Conservation (phyloP, 73 alveolate genomes). For the Uronychia binucleata region DNA sequence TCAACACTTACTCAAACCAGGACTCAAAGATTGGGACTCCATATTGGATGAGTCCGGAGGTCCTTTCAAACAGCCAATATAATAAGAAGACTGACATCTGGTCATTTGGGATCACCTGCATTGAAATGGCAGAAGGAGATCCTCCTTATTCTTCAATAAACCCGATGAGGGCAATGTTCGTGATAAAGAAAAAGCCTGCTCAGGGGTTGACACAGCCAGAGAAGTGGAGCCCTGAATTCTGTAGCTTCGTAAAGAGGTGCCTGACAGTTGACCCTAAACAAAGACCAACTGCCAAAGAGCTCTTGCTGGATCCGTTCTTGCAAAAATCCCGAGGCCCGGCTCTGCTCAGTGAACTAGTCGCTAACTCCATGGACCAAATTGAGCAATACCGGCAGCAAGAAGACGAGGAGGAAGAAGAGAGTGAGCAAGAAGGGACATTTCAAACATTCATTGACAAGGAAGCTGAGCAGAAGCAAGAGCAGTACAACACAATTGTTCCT, state of each 20-base stretch:
- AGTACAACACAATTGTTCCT: neutral
- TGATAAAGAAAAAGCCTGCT: constrained; percentile 89
- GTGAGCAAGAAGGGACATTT: too few relatives aligned
- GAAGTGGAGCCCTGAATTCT: constrained; percentile 92
- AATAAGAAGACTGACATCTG: constrained; percentile 96
- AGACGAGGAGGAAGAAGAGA: constrained; percentile 25
- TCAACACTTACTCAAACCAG: constrained; percentile 85
- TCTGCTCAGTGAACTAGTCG: constrained; percentile 70
- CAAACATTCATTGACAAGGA: too few relatives aligned
- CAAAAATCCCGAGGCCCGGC: constrained; percentile 61
- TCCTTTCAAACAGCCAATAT: constrained; percentile 70
- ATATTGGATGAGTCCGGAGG: constrained; percentile 99
- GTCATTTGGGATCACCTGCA: constrained; percentile 96
- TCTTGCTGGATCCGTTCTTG: constrained; percentile 86
- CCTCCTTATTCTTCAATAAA: constrained; percentile 95
- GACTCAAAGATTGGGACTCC: constrained; percentile 96
- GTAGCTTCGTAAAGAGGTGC: constrained; percentile 89
- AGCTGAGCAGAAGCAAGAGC: neutral
- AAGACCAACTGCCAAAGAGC: constrained; percentile 95
- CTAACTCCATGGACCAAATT: constrained; percentile 68
- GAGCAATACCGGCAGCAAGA: constrained; percentile 60
- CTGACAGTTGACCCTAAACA: constrained; percentile 88
- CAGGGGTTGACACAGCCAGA: constrained; percentile 82
- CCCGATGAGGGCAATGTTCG: constrained; percentile 90
- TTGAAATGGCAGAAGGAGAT: constrained; percentile 98